Base-by-base conservation (phyloP, 2,329 filamentous ascomycete genomes). In the Cladophialophora psammophila region DNA sequence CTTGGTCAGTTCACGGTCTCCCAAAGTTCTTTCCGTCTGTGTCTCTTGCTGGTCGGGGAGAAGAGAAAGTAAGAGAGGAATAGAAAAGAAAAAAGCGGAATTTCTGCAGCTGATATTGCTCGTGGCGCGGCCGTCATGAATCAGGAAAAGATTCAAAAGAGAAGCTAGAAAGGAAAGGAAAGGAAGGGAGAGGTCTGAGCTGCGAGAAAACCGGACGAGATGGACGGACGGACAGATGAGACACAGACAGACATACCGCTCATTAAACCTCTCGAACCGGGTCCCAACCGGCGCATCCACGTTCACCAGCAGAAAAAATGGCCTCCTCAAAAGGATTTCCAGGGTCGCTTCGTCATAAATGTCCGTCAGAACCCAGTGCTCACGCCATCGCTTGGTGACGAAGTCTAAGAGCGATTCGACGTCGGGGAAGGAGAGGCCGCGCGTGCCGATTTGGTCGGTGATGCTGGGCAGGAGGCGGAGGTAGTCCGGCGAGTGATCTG, bases 231-330 rank as follows among this genome's bases (percentile, higher is more conserved):
- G 15, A 9, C 36, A 12, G 50, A 31, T 12, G 60, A 38, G 50
- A 55, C 3, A 59, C 20, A 35, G 42, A 38, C 38, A 48, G 45
- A 65, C 75, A 68, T 74, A 83, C 78, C 86, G 84, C 67, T 85
- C 79, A 69, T 87, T 88, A 81, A 91, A 93, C 54, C 95, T 90
- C 73, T 86, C 85, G 91, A 92, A 97, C 60, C 95, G 90, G 53
- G 94, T 83, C 58, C 87, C 91, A 54, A 97, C 85, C 1, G 95
- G 95, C 4, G 94, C 94, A 78, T 98, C 94, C 56, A 98, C 89
- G 77, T 92, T 94, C 75, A 99, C 84, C 38, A 98, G 87, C 58
- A 99, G 86, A 83, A 98, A 98, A 82, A 97, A 97, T 0, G 95
- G 95, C 7, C 95, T 87, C 20, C 90, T 86, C 67, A 89, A 82